Conservation (phyloP, 768 basidiomycete genomes). For the Sporobolomyces phaffii region DNA sequence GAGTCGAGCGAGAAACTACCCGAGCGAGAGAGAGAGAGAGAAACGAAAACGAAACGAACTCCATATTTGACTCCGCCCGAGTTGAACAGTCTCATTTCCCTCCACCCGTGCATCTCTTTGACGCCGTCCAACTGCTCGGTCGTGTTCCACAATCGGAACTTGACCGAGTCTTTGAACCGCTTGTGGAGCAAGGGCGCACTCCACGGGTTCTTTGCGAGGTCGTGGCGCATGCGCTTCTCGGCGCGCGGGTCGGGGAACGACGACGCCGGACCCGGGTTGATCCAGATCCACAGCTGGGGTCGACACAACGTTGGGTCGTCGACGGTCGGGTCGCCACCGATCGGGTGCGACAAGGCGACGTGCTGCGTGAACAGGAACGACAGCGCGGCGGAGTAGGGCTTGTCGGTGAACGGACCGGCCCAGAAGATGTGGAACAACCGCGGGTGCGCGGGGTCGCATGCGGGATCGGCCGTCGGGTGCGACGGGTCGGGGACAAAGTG, state of each 20-base stretch:
- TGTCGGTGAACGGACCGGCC: conserved; percentile 97
- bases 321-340: conserved; percentile 43
- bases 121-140: conserved; percentile 91
- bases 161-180: conserved; percentile 82
- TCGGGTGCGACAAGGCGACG: conserved; percentile 55
- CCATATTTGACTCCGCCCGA: conserved; percentile 68
- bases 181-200: conserved; percentile 88
- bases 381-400: conserved; percentile 88
- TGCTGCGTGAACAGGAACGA: conserved; percentile 97
- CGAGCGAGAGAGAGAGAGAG: neutral
- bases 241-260: conserved; percentile 79
- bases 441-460: conserved; percentile 79
- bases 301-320: conserved; percentile 59
- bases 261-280: conserved; percentile 94
- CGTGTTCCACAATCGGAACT: conserved; percentile 97
- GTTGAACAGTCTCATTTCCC: conserved; percentile 74
- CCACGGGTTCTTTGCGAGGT: conserved; percentile 78
- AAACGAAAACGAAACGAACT: neutral
- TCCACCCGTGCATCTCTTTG: conserved; percentile 83
- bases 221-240: conserved; percentile 70
- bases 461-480: conserved; percentile 56
- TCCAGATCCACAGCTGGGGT: conserved; percentile 96
- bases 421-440: conserved; percentile 98
- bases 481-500: conserved; percentile 15
- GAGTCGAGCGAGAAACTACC: too few species aligned